Conservation (phyloP, 2,329 filamentous ascomycete genomes). For the Colletotrichum somersetense region DNA sequence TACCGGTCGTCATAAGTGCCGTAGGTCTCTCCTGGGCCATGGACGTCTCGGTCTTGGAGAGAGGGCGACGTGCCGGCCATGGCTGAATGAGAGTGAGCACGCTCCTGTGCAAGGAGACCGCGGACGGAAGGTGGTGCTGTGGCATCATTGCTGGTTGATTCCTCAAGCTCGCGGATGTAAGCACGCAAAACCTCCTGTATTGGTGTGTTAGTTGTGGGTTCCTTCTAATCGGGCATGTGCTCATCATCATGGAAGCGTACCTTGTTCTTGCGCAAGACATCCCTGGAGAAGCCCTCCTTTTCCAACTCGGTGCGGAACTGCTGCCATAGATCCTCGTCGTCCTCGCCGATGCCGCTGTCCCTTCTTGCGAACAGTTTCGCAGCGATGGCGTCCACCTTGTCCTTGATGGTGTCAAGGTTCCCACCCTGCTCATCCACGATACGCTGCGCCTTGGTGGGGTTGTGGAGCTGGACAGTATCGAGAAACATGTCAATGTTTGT, state of each 20-base stretch:
- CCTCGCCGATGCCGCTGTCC: slow-evolving; percentile 53
- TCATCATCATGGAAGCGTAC: slow-evolving; percentile 53
- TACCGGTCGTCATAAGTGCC: slow-evolving; percentile 55
- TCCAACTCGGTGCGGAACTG: slow-evolving; percentile 70
- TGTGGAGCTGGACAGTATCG: slow-evolving; percentile 67
- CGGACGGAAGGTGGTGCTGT: slow-evolving; percentile 63
- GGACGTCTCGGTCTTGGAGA: slow-evolving; percentile 38
- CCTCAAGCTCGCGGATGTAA: slow-evolving; percentile 71
- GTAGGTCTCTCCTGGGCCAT: slow-evolving; percentile 53
- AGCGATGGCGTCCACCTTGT: slow-evolving; percentile 71
- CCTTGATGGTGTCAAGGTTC: slow-evolving; percentile 67
- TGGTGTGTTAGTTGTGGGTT: slow-evolving; percentile 40
- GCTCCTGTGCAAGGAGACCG: slow-evolving; percentile 64
- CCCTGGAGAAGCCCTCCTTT: slow-evolving; percentile 68
- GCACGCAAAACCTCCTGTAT: slow-evolving; percentile 68
- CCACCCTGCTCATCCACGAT: slow-evolving; percentile 54
- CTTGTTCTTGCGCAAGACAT: slow-evolving; percentile 69
- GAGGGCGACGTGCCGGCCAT: slow-evolving; percentile 32
- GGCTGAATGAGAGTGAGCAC: slow-evolving; percentile 31
- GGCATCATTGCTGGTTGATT: slow-evolving; percentile 58
- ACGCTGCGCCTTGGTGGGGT: slow-evolving; percentile 54
- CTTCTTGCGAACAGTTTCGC: slow-evolving; percentile 61
- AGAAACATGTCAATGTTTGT: slow-evolving; percentile 68
- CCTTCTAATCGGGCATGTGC: neutral
- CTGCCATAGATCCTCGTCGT: slow-evolving; percentile 68